Base-by-base conservation (phyloP, 306 rosid genomes). In the Cucurbita moschata region DNA sequence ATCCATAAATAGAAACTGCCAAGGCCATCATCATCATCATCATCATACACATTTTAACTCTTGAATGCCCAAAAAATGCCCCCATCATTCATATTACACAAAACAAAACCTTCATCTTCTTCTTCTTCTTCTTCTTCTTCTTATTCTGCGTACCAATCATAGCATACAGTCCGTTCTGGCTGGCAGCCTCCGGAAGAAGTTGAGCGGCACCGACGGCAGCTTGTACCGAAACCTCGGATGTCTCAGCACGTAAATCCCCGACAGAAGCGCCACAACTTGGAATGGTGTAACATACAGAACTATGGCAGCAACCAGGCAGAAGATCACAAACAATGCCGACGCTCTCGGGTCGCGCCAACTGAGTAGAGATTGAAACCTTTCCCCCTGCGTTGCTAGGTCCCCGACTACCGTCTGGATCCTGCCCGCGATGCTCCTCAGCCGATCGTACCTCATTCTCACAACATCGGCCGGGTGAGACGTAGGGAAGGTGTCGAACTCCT, bases 301-400 rank as follows among this genome's bases (percentile, higher is more conserved):
- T 67, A 88, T 80, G 49, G 92, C 92, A 69, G 92, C 82, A 78
- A 85, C 77, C 81, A 88, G 75, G 75, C 92, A 88, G 87, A 88
- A 85, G 39, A 88, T 71, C 42, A 88, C 92, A 80, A 88, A 88
- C 72, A 88, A 77, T 5, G 89, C 88, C 1, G 92, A 85, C 0
- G 92, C 92, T 79, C 92, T 88, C 6, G 89, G 92, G 73, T 88
- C 92, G 18, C 92, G 85, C 92, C 92, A 88, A 82, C 89, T 88
- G 61, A 88, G 88, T 79, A 88, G 77, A 77, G 92, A 88, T 55
- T 88, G 92, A 63, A 88, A 78, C 76, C 92, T 82, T 73, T 88
- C 92, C 2, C 92, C 92, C 67, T 88, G 92, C 26, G 92, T 88
- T 0, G 92, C 89, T 79, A 88, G 71, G 64, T 88, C 92, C 6